Evolutionary conservation across 495 filamentous ascomycete genomes (phyloP), one percentile per base, ranked within the genome.

Genomic region (Thermothielavioides terrestris): DNA sequence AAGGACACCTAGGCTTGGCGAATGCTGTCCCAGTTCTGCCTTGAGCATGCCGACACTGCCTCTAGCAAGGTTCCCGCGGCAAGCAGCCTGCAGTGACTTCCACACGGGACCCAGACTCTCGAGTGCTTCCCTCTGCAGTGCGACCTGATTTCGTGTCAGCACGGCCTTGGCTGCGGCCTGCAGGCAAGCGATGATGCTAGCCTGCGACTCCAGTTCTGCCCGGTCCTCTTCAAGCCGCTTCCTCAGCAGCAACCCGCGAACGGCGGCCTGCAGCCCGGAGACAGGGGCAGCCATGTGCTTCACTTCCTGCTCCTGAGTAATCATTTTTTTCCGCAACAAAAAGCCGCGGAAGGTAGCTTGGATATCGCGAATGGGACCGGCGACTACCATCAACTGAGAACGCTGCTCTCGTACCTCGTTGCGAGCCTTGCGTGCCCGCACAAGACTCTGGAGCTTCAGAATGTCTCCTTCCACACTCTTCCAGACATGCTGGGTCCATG

Each of bases 391-490:
- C 54, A 89, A 69, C 51, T 77, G 72, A 57, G 74, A 77, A 59
- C 75, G 83, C 50, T 87, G 71, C 45, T 76, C 69, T 53, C 79
- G 79, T 50, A 84, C 76, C 62, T 87, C 70, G 40, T 77, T 71
- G 57, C 94, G 78, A 34, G 82, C 81, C 66, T 84, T 91, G 34
- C 76, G 75, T 3, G 82, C 94, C 58, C 92, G 76, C 47, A 90
- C 78, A 25, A 94, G 70, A 55, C 82, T 92, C 66, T 98, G 92
- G n/a, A 98, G 67, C 46, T 77, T 75, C 23, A 92, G 67, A 31
- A 98, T 75, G 40, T 90, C 78, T 12, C 66, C 60, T 58, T 91
- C 83, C 41, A 81, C 83, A 46, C 78, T 77, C 57, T 83, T 77
- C 73, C 85, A 89, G 68, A 75, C 77, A 30, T 77, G 65, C 62